Percentiles rank a stretch among this genome's conserved stretches.
These are phyloP conservation scores for Phtheirospermum japonicum DNA, from an alignment of 257 asterid species.

Conservation along the genomic window DNA sequence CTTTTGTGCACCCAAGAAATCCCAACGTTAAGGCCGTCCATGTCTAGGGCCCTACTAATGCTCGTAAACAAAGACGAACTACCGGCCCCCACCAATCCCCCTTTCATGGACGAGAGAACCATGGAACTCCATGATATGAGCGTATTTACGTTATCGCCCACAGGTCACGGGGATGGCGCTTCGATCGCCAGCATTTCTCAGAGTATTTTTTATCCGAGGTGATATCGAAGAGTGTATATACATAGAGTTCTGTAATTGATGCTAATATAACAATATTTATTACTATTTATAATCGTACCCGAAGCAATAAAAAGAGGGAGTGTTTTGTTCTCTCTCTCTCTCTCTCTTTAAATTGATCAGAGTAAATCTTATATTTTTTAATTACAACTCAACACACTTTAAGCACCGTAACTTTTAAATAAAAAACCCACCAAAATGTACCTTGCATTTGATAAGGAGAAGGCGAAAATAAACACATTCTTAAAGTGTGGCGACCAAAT, in stretches of 20 bases:
- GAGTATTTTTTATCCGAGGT: constrained; percentile 65
- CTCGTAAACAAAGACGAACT: constrained; percentile 51
- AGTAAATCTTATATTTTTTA: too few relatives aligned
- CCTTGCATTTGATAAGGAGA: too few relatives aligned
- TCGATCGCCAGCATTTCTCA: constrained; percentile 61
- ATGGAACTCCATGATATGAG: constrained; percentile 49
- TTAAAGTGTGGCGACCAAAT: constrained; percentile 61
- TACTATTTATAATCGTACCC: too few relatives aligned
- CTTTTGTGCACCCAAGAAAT: constrained; percentile 63
- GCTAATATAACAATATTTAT: too few relatives aligned
- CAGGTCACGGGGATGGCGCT: constrained; percentile 26
- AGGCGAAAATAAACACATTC: neutral
- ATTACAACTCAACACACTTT: too few relatives aligned
- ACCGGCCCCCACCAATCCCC: constrained; percentile 68
- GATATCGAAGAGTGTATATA: constrained; percentile 29
- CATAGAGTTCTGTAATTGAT: too few relatives aligned
- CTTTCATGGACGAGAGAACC: constrained; percentile 65
- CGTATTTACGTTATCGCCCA: constrained; percentile 24
- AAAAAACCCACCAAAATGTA: too few relatives aligned
- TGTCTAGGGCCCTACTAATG: constrained; percentile 68
- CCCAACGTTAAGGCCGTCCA: constrained; percentile 56
- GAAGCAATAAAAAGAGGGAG: too few relatives aligned
- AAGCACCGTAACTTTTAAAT: too few relatives aligned
- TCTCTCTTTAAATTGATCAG: too few relatives aligned
- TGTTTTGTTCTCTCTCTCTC: too few relatives aligned